Percentiles rank a stretch among this genome's conserved stretches.
These are phyloP conservation scores for Lanmaoa pseudosensibilis DNA, from an alignment of 768 basidiomycete species.

Conservation along the genomic window DNA sequence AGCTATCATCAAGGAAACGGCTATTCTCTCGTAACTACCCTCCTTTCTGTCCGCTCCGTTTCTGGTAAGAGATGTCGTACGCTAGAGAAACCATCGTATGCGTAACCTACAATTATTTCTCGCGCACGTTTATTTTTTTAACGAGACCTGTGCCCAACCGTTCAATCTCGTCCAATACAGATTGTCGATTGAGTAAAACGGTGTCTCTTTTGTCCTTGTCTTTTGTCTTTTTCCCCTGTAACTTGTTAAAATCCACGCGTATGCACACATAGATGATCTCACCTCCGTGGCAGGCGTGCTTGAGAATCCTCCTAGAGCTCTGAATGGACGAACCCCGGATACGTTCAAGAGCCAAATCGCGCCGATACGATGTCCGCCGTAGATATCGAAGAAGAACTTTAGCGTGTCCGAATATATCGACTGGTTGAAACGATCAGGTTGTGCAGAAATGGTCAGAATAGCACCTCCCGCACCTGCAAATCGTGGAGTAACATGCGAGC, in stretches of 20 bases:
- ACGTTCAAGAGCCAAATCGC: conserved; percentile 84
- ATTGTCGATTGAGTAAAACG: conserved; percentile 65
- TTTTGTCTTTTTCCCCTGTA: conserved; percentile 33
- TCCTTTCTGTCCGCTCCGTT: not conserved
- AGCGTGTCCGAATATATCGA: conserved; percentile 72
- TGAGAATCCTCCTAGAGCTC: conserved; percentile 81
- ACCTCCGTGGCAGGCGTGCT: conserved; percentile 51
- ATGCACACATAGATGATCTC: conserved; percentile 3
- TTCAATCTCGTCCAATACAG: conserved; percentile 72
- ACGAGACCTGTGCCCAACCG: conserved; percentile 73
- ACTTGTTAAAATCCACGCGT: not conserved
- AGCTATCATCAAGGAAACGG: conserved; percentile 31
- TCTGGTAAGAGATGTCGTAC: not conserved
- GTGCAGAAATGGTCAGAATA: not conserved
- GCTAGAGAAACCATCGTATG: not conserved
- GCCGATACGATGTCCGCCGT: conserved; percentile 78
- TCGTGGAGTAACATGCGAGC: conserved; percentile 64
- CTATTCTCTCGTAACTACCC: conserved; percentile 18
- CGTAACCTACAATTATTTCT: conserved; percentile 2
- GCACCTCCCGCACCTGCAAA: conserved; percentile 57
- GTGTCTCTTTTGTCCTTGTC: conserved; percentile 52
- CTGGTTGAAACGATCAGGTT: conserved; percentile 37
- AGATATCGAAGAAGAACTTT: conserved; percentile 80
- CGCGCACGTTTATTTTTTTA: conserved; percentile 38
- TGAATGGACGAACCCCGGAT: conserved; percentile 62